Base-by-base conservation (phyloP, 768 basidiomycete species). In the Lyophyllum semitale region DNA sequence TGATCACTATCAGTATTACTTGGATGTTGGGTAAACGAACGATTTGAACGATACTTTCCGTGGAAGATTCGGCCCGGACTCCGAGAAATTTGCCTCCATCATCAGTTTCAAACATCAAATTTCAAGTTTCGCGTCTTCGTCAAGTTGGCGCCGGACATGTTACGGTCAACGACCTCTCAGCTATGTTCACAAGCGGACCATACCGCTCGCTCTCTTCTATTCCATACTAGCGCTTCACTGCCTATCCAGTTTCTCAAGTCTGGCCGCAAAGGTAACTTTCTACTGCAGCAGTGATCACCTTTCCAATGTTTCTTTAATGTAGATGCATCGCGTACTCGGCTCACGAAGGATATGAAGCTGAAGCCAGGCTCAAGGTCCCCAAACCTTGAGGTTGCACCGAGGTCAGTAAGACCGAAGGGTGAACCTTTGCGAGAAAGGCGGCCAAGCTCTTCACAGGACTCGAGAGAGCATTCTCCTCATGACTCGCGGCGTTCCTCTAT, bases 301-400 rank as follows among this genome's bases (percentile, higher is more conserved):
- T 17, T 37, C 20, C 20, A n/a, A 17, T 7, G 17, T 9, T 44
- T n/a, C 18, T 46, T 48, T n/a, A 4, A 8, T 32, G 20, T 38
- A 63, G 62, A 56, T 40, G 50, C 57, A 6, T 65, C 61, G 7
- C 54, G 61, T 8, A 59, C 57, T 35, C 57, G 59, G 29, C 46
- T 65, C 12, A 57, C 61, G 20, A 51, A 53, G 22, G 52, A 58
- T 30, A 32, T 64, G 33, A 22, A 33, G n/a, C 15, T 40, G 17
- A 54, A 55, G 18, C 40, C 56, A 35, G 55, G 52, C 35, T 40
- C 20, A 22, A 37, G 30, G 33, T 38, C 49, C 18, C 18, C 51
- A 17, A 59, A 59, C 27, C 46, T 59, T 4, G 53, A 54, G 29
- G 55, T 62, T n/a, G 61, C 61, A 8, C 58, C 60, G 12, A 33